phyloP scores from a whole-genome alignment of 1,284 basidiomycete genomes.

The Rhodofomes roseus region DNA sequence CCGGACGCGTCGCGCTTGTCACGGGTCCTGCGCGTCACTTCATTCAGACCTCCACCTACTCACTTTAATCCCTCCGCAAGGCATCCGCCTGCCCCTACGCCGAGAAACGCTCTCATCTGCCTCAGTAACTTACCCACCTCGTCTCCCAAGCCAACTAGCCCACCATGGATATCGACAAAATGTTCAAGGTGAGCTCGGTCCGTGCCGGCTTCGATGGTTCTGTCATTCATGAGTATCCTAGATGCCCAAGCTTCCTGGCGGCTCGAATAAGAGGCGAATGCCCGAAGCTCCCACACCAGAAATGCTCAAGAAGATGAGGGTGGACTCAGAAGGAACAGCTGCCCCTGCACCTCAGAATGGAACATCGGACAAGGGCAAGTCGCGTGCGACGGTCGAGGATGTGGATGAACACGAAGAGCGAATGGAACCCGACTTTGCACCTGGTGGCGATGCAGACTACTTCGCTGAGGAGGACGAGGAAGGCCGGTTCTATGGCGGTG shows the following conservation, averaged over 20 bases:
- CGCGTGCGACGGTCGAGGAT: slow-evolving; percentile 55
- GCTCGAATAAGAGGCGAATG: slow-evolving; percentile 73
- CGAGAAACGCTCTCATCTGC: too few species aligned
- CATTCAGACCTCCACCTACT: neutral
- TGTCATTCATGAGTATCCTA: slow-evolving; percentile 25
- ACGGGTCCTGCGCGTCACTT: slow-evolving; percentile 1
- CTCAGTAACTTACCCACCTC: neutral
- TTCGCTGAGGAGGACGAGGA: slow-evolving; percentile 89
- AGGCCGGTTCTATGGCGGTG: slow-evolving; percentile 91
- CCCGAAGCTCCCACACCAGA: slow-evolving; percentile 81
- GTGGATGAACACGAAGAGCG: slow-evolving; percentile 43
- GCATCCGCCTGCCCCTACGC: too few species aligned
- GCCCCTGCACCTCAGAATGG: slow-evolving; percentile 10
- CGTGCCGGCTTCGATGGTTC: neutral
- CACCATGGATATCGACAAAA: slow-evolving; percentile 74
- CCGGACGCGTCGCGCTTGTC: slow-evolving; percentile 7
- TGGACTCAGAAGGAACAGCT: slow-evolving; percentile 35
- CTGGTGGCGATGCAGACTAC: slow-evolving; percentile 85
- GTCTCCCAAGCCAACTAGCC: neutral
- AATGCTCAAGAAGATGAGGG: slow-evolving; percentile 73
- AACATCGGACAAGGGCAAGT: slow-evolving; percentile 27
- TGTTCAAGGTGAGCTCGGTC: slow-evolving; percentile 65
- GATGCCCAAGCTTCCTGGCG: slow-evolving; percentile 67
- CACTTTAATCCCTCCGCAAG: neutral
- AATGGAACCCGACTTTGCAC: slow-evolving; percentile 56